These are phyloP conservation scores for sunflower (Helianthus annuus) DNA, from an alignment of 129 eudicot genomes.

Conservation along the genomic window HanXRQr2.0-SUNRISE NC_035433.2:140328621-140329120, in stretches of 20 bases:
- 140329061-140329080: conserved; percentile 27
- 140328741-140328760: conserved; percentile 85
- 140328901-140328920: conserved; percentile 66
- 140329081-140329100: conserved; percentile 50
- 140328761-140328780: conserved; percentile 59
- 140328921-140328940: conserved; percentile 52
- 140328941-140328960: conserved; percentile 55
- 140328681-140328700: conserved; percentile 82
- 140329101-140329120: conserved; percentile 33
- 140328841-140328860: conserved; percentile 55
- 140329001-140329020: conserved; percentile 17
- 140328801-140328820: conserved; percentile 92
- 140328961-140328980: conserved; percentile 73
- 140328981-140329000: conserved; percentile 47
- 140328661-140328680: conserved; percentile 91
- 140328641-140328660: conserved; percentile 82
- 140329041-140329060: conserved; percentile 17
- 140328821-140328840: conserved; percentile 73
- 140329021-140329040: conserved; percentile 16
- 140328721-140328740: conserved; percentile 91
- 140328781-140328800: conserved; percentile 82
- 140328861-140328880: conserved; percentile 87
- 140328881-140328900: conserved; percentile 71
- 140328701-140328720: conserved; percentile 89
- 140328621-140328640: conserved; percentile 57